Evolutionary conservation across 1,139 yeast species (phyloP), one percentile per base, ranked within the genome.

Genomic region (Candida tropicalis): DNA sequence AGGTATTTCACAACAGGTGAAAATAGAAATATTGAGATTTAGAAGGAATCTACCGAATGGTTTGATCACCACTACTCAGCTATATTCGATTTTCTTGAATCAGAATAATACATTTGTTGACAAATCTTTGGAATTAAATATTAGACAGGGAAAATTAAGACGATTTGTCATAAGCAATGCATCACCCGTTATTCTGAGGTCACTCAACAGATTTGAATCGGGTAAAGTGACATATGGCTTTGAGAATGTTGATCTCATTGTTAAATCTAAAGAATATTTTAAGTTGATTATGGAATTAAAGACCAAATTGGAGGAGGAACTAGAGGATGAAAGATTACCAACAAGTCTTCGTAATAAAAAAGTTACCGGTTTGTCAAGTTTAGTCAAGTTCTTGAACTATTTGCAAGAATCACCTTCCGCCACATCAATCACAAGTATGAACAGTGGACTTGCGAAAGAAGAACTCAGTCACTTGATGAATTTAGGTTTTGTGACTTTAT

Each of bases 401-500:
- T 53, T 69, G 2, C 37, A 31, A 2, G 41, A 46, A 12, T 67
- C 66, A 48, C 74, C 70, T 1, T 59, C 66, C 2, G 56, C 64
- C 12, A 56, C 65, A 38, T 81, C 46, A 53, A 68, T 55, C 31
- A 59, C 45, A 39, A 45, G 44, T 6, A 16, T 7, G 5, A 42
- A 45, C 2, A 58, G 66, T 1, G 61, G 61, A 2, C 58, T 76
- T 6, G 42, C 53, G 2, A 48, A 51, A 5, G 56, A 53, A n/a
- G 68, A 70, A 27, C 47, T 71, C 5, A 55, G 70, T 0, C 38
- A 38, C 0, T 61, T 85, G 32, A 69, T 83, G 0, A 58, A 61
- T n/a, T 53, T 66, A 5, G 90, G 90, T 1, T 77, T 73, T 47
- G 60, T 84, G 5, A 79, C 87, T 0, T 58, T 84, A 28, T 68